Evolutionary conservation across 1,284 basidiomycete genomes (phyloP).

Genomic region (Tilletia caries): DNA sequence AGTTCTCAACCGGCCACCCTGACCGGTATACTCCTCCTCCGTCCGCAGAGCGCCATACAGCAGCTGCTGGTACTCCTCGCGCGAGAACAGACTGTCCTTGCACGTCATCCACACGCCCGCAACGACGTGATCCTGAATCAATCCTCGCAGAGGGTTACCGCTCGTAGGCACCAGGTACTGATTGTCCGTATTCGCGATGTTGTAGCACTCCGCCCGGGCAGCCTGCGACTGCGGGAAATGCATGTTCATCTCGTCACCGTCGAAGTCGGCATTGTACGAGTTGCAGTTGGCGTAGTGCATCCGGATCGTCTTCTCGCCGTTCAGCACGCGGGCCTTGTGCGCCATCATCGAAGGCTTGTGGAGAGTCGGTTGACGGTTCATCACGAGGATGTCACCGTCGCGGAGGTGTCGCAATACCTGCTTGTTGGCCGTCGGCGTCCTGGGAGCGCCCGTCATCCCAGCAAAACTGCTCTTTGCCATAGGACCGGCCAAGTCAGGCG

Average conservation of each 20-base stretch:
- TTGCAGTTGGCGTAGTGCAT: conserved; percentile 99
- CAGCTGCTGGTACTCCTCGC: conserved; percentile 94
- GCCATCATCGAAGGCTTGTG: conserved; percentile 99
- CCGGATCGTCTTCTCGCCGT: conserved; percentile 96
- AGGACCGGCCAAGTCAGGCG: conserved; percentile 66
- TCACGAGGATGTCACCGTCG: conserved; percentile 91
- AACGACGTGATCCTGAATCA: conserved; percentile 99
- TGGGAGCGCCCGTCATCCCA: conserved; percentile 45
- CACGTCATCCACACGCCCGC: conserved; percentile 99
- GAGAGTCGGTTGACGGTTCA: conserved; percentile 96
- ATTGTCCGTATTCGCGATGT: conserved; percentile 94
- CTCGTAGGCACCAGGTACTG: conserved; percentile 98
- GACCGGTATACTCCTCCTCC: conserved; percentile 70
- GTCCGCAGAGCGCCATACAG: conserved; percentile 91
- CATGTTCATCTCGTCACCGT: conserved; percentile 99
- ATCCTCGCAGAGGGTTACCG: conserved; percentile 91
- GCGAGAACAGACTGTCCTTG: conserved; percentile 88
- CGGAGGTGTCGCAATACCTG: conserved; percentile 93
- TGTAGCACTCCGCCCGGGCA: conserved; percentile 73
- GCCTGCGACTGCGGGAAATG: conserved; percentile 96
- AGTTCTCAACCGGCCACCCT: conserved; percentile 69
- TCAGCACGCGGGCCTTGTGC: conserved; percentile 85
- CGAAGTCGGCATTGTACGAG: conserved; percentile 99
- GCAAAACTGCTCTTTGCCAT: conserved; percentile 48
- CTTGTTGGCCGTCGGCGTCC: conserved; percentile 70